phyloP scores from a whole-genome alignment of 345 rosid genomes.

The Eucalyptus lansdowneana region DNA sequence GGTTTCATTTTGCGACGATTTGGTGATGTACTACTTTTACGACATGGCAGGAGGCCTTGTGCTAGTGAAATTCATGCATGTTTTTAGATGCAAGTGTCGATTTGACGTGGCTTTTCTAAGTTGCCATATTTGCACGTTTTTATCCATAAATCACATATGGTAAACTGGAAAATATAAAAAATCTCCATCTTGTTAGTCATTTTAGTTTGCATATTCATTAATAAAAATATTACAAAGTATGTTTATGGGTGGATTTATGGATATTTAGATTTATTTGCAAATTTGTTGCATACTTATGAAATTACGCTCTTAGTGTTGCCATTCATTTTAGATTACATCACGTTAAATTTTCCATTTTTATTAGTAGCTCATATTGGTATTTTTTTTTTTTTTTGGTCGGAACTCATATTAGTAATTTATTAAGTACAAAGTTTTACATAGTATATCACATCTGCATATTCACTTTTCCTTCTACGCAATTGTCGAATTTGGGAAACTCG shows the following conservation, averaged over 20 bases:
- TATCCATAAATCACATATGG: not conserved
- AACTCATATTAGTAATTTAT: not conserved
- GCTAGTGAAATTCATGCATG: too few relatives aligned
- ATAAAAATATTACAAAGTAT: not conserved
- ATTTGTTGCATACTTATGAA: not conserved
- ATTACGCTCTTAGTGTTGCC: not conserved
- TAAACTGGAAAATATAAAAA: not conserved
- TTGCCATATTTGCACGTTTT: not conserved
- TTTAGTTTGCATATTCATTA: not conserved
- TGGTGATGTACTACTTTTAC: too few relatives aligned
- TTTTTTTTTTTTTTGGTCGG: not conserved
- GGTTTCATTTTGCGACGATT: too few relatives aligned
- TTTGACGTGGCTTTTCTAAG: not conserved
- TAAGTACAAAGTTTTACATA: not conserved
- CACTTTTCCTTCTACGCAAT: not conserved
- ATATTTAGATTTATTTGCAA: not conserved
- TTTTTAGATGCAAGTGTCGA: too few relatives aligned
- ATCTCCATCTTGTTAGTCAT: not conserved
- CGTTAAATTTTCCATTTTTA: not conserved
- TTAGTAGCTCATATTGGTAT: not conserved
- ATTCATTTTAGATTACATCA: not conserved
- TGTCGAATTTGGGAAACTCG: not conserved
- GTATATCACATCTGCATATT: not conserved
- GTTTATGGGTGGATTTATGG: not conserved
- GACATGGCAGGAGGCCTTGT: too few relatives aligned